Evolutionary conservation across 768 basidiomycete species (phyloP), one percentile per base, ranked within the genome.

Genomic region (Glaciozyma martinii): DNA sequence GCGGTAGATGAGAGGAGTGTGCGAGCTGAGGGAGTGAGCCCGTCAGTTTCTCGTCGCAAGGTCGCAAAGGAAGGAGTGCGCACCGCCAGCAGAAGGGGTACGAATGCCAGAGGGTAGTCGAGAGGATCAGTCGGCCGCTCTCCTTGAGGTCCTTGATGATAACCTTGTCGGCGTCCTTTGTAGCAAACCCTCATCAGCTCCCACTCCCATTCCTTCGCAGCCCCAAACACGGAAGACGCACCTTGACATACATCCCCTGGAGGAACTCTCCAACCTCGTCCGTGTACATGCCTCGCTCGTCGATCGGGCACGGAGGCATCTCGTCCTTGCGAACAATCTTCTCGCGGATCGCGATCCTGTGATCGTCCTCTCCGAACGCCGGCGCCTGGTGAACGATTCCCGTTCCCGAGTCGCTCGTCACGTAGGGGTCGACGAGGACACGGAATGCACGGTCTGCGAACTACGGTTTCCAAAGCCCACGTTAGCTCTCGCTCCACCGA

Each of bases 321-420:
- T 97, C 93, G 53, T 94, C 93, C 1, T 83, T 80, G 30, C 81
- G 80, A n/a, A 98, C 76, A 59, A 97, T 83, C 25, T 87, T 89
- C 72, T 94, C 82, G 5, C 84, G 84, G 66, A 94, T 81, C 32
- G 89, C 87, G 72, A 99, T 84, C 60, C 95, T 88, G 77, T 97
- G 90, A 82, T 99, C 95, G 73, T 99, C 95, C 76, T 98, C 94
- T 80, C 95, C 95, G 74, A 95, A 98, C 0, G 88, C 93, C 3
- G 95, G 95, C 3, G 95, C 91, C 78, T 99, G 95, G 76, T 99
- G 95, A 37, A 99, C 95, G 73, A 98, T 93, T 72, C 95, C 95
- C 33, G 95, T 99, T 74, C 95, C 95, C 65, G 91, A 89, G 21
- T 84, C 82, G 71, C 86, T 88, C 5, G 90, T 94, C 56, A 99